Evolutionary conservation across 345 rosid species (phyloP).

Genomic region (Angophora floribunda): DNA sequence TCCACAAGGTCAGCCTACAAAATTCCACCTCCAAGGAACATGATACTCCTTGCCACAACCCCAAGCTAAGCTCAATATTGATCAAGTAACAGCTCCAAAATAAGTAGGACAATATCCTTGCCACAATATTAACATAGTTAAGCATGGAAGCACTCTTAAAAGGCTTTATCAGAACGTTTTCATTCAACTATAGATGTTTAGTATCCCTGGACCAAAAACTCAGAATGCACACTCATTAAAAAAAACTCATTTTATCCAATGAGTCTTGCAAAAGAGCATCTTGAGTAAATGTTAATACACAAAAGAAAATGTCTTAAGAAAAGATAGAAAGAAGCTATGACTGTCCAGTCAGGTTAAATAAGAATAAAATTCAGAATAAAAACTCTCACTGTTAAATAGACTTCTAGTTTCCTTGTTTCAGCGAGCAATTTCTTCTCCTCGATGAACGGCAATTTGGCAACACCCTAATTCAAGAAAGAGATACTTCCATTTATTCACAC

Average conservation of each 20-base stretch:
- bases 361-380: background rate
- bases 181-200: background rate
- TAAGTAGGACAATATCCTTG: background rate
- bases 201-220: background rate
- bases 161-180: background rate
- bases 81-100: background rate
- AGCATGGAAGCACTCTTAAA: background rate
- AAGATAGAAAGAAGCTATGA: background rate
- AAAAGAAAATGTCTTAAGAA: background rate
- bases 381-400: slow-evolving; percentile 56
- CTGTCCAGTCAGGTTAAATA: background rate
- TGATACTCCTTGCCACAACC: background rate
- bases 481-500: background rate
- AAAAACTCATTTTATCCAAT: background rate
- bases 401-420: slow-evolving; percentile 83
- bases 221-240: background rate
- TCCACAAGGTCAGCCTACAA: background rate
- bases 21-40: background rate
- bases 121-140: background rate
- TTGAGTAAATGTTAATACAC: background rate
- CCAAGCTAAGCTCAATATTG: background rate
- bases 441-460: slow-evolving; percentile 92
- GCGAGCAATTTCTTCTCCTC: slow-evolving; percentile 68
- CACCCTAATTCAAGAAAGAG: slow-evolving; percentile 44
- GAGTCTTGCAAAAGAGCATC: background rate